phyloP scores from a whole-genome alignment of 1,284 basidiomycete species.

The Malassezia globosa region DNA sequence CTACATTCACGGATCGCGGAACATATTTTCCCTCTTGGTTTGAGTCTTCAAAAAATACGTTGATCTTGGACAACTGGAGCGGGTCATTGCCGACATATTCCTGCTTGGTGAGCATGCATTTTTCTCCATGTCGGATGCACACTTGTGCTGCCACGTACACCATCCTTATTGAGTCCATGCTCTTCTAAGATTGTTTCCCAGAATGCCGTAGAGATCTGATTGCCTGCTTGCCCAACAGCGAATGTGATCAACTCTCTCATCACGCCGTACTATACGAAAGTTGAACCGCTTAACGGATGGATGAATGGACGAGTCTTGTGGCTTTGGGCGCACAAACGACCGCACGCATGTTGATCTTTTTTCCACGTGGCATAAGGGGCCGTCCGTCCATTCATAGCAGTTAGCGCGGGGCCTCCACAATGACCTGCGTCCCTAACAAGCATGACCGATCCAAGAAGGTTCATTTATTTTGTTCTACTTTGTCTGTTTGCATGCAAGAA shows the following conservation, averaged over 20 bases:
- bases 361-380: constrained; percentile 9
- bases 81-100: constrained; percentile 38
- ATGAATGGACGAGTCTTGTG: background rate
- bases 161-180: constrained; percentile 44
- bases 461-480: no score
- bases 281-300: background rate
- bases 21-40: constrained; percentile 42
- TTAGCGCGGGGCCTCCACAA: no score
- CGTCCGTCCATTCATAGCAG: no score
- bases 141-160: constrained; percentile 20
- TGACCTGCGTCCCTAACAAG: no score
- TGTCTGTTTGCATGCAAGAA: background rate
- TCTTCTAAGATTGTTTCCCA: constrained; percentile 45
- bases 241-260: constrained; percentile 21
- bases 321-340: no score
- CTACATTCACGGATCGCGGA: constrained; percentile 52
- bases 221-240: constrained; percentile 54
- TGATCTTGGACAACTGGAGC: constrained; percentile 32
- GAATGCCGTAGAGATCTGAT: constrained; percentile 52
- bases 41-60: constrained; percentile 46
- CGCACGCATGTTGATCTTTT: constrained; percentile 6
- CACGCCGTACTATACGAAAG: no score
- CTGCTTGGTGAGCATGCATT: constrained; percentile 19
- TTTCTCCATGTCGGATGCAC: background rate
- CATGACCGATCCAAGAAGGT: no score